Evolutionary conservation across 441 rosid genomes (phyloP), one percentile per base, ranked within the genome.

Genomic region (Adansonia rubrostipa): DNA sequence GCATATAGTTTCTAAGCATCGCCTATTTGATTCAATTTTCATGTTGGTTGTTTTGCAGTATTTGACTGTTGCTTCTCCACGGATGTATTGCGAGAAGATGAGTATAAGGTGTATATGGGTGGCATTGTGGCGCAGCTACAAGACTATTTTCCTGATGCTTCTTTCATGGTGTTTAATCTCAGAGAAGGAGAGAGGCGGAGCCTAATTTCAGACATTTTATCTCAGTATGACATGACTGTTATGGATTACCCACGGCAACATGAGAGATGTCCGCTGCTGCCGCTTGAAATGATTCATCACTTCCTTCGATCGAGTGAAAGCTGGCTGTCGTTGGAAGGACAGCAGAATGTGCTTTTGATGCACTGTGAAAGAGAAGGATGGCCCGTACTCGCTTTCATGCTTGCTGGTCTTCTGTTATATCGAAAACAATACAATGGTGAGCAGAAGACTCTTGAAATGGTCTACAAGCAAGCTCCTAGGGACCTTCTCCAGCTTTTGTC

Each of bases 41-140:
- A 11, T 75, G 19, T 3, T 9, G 73, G 33, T 48, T 73, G 67
- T 67, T 53, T 80, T 85, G 88, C 86, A 95, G 99, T 95, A 67
- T 95, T 95, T 83, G 98, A 95, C 87, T 89, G 98, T 86, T 95
- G 99, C 91, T 93, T 95, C 91, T 90, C 97, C 33, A 87, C 93
- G 17, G 93, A 93, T 60, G 92, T 91, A 61, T 80, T 93, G 94
- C 97, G 87, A 79, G 98, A 92, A 85, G 96, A 93, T 80, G 97
- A 92, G 84, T 93, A 90, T 87, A 95, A 91, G 80, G 84, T 87
- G 54, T 95, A 95, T 91, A 82, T 93, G 89, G 97, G 91, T 24
- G 92, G 97, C 84, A 95, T 93, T 79, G 98, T 93, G 53, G 92
- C 94, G 0, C 99, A 95, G 87, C 90, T 95, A 5, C 99, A 93